phyloP scores from a whole-genome alignment of 805 yeast species.

The Pichia heedii region DNA sequence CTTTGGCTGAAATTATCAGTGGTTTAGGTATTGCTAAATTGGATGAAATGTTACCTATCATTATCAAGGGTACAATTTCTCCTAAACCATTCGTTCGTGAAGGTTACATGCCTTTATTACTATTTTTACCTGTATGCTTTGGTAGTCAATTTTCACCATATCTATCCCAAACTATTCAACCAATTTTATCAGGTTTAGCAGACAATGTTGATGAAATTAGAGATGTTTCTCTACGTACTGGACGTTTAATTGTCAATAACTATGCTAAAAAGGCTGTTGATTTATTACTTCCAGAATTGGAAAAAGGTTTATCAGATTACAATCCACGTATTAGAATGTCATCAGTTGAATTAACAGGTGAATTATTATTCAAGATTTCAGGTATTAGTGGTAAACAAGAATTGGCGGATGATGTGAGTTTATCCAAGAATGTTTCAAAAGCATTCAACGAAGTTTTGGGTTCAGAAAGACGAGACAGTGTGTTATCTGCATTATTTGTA shows the following conservation, averaged over 20 bases:
- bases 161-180: conserved; percentile 77
- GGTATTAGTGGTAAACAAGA: conserved; percentile 80
- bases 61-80: conserved; percentile 62
- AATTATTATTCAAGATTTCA: conserved; percentile 83
- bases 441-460: conserved; percentile 76
- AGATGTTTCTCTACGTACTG: conserved; percentile 86
- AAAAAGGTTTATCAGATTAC: conserved; percentile 74
- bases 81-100: conserved; percentile 71
- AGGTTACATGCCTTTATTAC: conserved; percentile 82
- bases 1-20: conserved; percentile 83
- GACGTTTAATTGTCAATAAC: conserved; percentile 81
- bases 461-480: conserved; percentile 75
- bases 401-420: conserved; percentile 44
- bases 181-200: conserved; percentile 84
- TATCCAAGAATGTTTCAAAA: conserved; percentile 44
- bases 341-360: conserved; percentile 93
- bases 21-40: conserved; percentile 84
- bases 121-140: conserved; percentile 90
- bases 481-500: conserved; percentile 77
- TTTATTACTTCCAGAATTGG: conserved; percentile 86
- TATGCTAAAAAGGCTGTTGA: conserved; percentile 92
- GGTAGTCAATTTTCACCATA: conserved; percentile 90
- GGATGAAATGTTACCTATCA: conserved; percentile 80
- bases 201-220: conserved; percentile 80
- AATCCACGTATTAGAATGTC: conserved; percentile 84